A percentile compares a stretch with the other conserved stretches of the same genome.
phyloP scores from a whole-genome alignment of 768 basidiomycete genomes.

The Botryobasidium botryosum region DNA sequence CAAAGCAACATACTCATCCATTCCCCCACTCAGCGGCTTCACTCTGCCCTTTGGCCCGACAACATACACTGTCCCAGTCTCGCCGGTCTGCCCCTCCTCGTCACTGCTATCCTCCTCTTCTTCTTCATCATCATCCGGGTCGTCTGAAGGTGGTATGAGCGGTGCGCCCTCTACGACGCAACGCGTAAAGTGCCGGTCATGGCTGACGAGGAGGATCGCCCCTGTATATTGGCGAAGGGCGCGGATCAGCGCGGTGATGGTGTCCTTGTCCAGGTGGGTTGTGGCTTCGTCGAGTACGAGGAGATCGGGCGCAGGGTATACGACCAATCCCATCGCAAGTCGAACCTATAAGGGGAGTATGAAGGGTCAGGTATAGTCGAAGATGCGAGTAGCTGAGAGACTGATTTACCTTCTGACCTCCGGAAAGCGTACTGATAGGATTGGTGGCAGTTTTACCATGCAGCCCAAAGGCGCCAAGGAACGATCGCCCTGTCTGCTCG shows the following conservation, averaged over 20 bases:
- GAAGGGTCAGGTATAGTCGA: neutral
- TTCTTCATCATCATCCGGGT: neutral
- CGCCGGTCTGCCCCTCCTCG: neutral
- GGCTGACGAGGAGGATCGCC: constrained; percentile 44
- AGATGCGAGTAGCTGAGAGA: neutral
- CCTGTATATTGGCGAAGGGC: constrained; percentile 36
- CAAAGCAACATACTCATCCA: constrained; percentile 7
- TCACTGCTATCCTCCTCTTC: constrained; percentile 5
- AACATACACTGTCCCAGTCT: constrained; percentile 3
- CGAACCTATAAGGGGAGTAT: constrained; percentile 28
- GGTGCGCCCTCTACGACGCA: constrained; percentile 8
- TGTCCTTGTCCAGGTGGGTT: constrained; percentile 48
- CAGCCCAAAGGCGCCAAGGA: constrained; percentile 29
- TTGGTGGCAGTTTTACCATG: constrained; percentile 28
- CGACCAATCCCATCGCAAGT: constrained; percentile 37
- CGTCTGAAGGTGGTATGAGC: constrained; percentile 1
- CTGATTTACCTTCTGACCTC: constrained; percentile 33
- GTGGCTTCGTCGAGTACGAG: constrained; percentile 41
- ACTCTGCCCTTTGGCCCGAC: constrained; percentile 7
- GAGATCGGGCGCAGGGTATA: constrained; percentile 37
- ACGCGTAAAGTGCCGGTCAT: constrained; percentile 29
- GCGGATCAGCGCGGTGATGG: constrained; percentile 36
- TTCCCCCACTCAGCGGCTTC: constrained; percentile 2
- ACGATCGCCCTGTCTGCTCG: constrained; percentile 27
- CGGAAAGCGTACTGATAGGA: constrained; percentile 30